Evolutionary conservation across 768 basidiomycete genomes (phyloP), one percentile per base, ranked within the genome.

Genomic region (Dioszegia aurantiaca): DNA sequence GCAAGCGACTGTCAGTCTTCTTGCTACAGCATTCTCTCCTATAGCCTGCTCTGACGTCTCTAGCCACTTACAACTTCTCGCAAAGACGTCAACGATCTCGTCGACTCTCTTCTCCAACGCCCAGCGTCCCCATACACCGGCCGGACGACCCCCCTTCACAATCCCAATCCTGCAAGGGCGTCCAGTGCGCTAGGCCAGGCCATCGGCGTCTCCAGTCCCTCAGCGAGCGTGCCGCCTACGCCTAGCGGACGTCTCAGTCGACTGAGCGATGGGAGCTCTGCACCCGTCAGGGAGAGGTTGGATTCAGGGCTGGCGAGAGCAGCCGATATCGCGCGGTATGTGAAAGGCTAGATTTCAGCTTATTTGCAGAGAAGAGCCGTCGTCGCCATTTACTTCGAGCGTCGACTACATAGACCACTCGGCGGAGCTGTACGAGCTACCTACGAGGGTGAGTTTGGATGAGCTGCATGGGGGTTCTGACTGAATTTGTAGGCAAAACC

Each of bases 341-440:
- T 48, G 4, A 31, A 33, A 9, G n/a, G n/a, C n/a, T 27, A 3
- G 36, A 39, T 16, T 16, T 4, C 19, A 27, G 37, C 39, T 41
- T 19, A 53, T 26, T 3, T 9, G 24, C 2, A 4, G 10, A 53
- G 36, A 41, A 16, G 17, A 2, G 8, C 19, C 37, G 8, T 11
- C 62, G 44, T 63, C 59, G 16, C 31, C 87, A 41, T 82, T 26
- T 8, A 12, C 31, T 14, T 44, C 28, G 28, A 79, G 85, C 41
- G 83, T 83, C n/a, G 89, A 90, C 70, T 81, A 91, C n/a, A 83
- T 94, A 48, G 89, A 94, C 64, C 82, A 89, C 17, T 88, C 91
- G 63, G 86, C 90, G 69, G 92, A 95, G 70, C 79, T 95, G 4
- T 94, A 90, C 65, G 91, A 93, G 67, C 78, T 92, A 11, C 91